A percentile compares a stretch with the other conserved stretches of the same genome.
Conservation (phyloP, 2,329 filamentous ascomycete species). For the Colletotrichum tropicale region DNA sequence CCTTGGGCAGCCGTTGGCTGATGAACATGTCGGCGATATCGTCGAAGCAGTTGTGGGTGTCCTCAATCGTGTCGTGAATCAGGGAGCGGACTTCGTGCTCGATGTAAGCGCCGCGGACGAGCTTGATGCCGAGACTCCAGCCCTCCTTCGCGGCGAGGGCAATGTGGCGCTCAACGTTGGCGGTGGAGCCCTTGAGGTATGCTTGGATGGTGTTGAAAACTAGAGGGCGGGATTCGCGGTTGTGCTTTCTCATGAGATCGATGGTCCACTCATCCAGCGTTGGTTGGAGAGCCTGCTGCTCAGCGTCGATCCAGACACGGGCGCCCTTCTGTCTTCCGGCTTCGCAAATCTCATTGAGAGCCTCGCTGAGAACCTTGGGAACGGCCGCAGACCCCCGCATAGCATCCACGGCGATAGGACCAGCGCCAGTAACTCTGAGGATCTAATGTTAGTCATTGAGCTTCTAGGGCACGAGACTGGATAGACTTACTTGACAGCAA, state of each 20-base stretch:
- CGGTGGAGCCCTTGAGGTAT: slow-evolving; percentile 71
- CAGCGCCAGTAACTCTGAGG: slow-evolving; percentile 78
- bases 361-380: slow-evolving; percentile 66
- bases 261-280: slow-evolving; percentile 85
- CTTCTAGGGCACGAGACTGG: neutral
- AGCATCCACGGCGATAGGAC: slow-evolving; percentile 70
- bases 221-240: slow-evolving; percentile 66
- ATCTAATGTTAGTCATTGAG: neutral
- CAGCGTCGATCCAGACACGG: slow-evolving; percentile 82
- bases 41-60: slow-evolving; percentile 78
- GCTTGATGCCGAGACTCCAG: slow-evolving; percentile 75
- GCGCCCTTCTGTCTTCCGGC: slow-evolving; percentile 73
- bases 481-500: slow-evolving; percentile 63
- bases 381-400: slow-evolving; percentile 68
- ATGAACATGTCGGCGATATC: slow-evolving; percentile 71
- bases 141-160: slow-evolving; percentile 59
- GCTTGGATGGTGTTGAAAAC: slow-evolving; percentile 84
- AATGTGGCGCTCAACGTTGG: slow-evolving; percentile 64
- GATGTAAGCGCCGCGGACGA: slow-evolving; percentile 78
- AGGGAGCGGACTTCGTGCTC: slow-evolving; percentile 71
- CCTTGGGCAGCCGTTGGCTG: slow-evolving; percentile 53
- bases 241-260: slow-evolving; percentile 78
- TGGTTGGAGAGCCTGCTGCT: slow-evolving; percentile 78
- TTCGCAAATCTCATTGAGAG: slow-evolving; percentile 77
- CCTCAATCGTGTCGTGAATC: slow-evolving; percentile 74